These are phyloP conservation scores for Populus tomentosa DNA, from an alignment of 441 rosid genomes.

Conservation along the genomic window DNA sequence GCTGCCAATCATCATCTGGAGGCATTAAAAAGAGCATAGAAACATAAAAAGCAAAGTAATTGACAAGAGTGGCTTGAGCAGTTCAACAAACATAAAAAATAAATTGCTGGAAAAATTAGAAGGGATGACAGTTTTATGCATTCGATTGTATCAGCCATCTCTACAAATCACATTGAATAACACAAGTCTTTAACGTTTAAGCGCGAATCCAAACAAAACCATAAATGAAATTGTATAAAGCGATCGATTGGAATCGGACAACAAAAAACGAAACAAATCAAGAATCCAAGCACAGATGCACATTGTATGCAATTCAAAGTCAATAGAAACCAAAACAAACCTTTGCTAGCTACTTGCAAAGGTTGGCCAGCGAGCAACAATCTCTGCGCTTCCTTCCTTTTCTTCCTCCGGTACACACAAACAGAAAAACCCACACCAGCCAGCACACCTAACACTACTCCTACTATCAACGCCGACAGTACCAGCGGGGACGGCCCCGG, in stretches of 20 bases:
- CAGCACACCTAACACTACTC: constrained; percentile 52
- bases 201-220: not conserved
- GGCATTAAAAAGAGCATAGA: constrained; percentile 20
- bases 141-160: not conserved
- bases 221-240: not conserved
- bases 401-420: constrained; percentile 35
- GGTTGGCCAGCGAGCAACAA: constrained; percentile 10
- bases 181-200: not conserved
- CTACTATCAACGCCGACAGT: constrained; percentile 36
- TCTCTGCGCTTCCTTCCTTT: constrained; percentile 33
- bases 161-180: not conserved
- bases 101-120: not conserved
- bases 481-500: constrained; percentile 5
- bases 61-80: constrained; percentile 2
- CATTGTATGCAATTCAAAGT: not conserved
- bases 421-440: constrained; percentile 42
- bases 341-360: constrained; percentile 23
- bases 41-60: constrained; percentile 2
- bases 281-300: not conserved
- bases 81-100: not conserved
- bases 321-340: constrained; percentile 11
- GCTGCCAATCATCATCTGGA: constrained; percentile 35
- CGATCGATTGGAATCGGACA: no score
- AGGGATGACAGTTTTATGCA: not conserved
- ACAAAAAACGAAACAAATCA: not conserved